Conservation (phyloP, 1,139 yeast species). For the Taphrina confusa region DNA sequence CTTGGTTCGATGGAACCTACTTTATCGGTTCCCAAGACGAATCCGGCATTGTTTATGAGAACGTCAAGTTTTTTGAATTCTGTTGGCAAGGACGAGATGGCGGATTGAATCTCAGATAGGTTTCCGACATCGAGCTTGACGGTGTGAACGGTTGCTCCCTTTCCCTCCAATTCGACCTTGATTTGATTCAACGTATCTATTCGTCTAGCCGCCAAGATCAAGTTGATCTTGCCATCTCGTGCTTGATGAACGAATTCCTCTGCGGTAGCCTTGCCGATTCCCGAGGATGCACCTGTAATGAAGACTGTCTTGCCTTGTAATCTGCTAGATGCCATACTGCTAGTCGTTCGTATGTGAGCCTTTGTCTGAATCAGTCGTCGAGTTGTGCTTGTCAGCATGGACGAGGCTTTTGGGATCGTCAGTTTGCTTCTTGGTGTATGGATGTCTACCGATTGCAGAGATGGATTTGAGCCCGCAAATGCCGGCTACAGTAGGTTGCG, state of each 20-base stretch:
- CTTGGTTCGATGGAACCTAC: slow-evolving; percentile 60
- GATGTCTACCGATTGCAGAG: too few species aligned
- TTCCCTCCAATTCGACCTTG: slow-evolving; percentile 53
- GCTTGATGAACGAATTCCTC: slow-evolving; percentile 66
- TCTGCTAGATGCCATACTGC: slow-evolving; percentile 48
- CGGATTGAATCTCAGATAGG: slow-evolving; percentile 55
- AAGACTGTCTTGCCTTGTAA: slow-evolving; percentile 62
- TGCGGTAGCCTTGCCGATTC: slow-evolving; percentile 61
- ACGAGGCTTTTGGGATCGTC: not conserved
- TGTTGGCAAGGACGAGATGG: slow-evolving; percentile 52
- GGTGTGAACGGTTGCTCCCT: slow-evolving; percentile 51
- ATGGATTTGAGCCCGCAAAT: too few species aligned
- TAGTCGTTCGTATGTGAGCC: not conserved
- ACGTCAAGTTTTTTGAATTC: slow-evolving; percentile 50
- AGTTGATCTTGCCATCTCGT: slow-evolving; percentile 57
- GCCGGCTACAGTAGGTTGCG: too few species aligned
- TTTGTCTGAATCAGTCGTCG: not conserved
- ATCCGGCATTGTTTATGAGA: slow-evolving; percentile 78
- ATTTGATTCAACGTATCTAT: slow-evolving; percentile 58
- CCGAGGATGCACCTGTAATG: slow-evolving; percentile 67
- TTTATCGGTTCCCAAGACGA: slow-evolving; percentile 67
- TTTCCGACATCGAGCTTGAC: slow-evolving; percentile 63
- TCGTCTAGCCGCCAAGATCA: slow-evolving; percentile 72
- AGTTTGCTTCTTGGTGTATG: too few species aligned
- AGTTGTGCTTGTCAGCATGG: not conserved